phyloP scores from a whole-genome alignment of 1,139 yeast species.

The Blastobotrys elegans region DNA sequence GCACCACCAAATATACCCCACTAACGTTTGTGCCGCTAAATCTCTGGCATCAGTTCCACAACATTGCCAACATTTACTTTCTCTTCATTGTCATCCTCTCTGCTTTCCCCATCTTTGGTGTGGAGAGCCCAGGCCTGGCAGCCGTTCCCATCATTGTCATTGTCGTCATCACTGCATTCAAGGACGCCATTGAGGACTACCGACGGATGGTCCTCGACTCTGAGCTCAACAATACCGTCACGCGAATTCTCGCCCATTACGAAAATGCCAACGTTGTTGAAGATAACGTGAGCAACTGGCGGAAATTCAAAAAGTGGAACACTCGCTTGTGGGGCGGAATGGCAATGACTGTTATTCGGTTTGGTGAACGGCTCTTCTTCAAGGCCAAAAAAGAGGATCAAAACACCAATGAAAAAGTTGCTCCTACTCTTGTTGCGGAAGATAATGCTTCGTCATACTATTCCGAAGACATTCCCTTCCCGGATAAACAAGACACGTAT shows the following conservation, averaged over 20 bases:
- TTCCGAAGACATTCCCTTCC: neutral
- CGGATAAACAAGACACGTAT: conserved; percentile 3
- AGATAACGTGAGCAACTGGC: conserved; percentile 60
- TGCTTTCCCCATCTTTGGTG: conserved; percentile 81
- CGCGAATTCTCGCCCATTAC: conserved; percentile 67
- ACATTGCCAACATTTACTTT: conserved; percentile 83
- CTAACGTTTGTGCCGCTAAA: conserved; percentile 82
- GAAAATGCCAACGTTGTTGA: conserved; percentile 70
- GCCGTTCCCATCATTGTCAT: conserved; percentile 94
- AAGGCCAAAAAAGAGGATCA: neutral
- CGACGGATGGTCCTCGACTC: conserved; percentile 73
- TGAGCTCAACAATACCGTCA: conserved; percentile 81
- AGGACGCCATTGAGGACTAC: conserved; percentile 93
- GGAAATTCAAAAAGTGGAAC: conserved; percentile 52
- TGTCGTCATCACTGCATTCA: conserved; percentile 81
- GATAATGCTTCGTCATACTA: neutral
- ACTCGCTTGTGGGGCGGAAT: conserved; percentile 23
- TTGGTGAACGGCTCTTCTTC: conserved; percentile 2
- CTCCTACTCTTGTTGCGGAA: neutral
- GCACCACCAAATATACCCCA: conserved; percentile 92
- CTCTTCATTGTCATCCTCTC: conserved; percentile 55
- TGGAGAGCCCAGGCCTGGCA: conserved; percentile 80
- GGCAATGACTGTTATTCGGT: neutral
- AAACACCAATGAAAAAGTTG: neutral
- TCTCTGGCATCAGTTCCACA: conserved; percentile 66